Percentiles rank a stretch among this genome's conserved stretches.
phyloP scores from a whole-genome alignment of 2,329 filamentous ascomycete species.

The Aurifilum marmelostoma region DNA sequence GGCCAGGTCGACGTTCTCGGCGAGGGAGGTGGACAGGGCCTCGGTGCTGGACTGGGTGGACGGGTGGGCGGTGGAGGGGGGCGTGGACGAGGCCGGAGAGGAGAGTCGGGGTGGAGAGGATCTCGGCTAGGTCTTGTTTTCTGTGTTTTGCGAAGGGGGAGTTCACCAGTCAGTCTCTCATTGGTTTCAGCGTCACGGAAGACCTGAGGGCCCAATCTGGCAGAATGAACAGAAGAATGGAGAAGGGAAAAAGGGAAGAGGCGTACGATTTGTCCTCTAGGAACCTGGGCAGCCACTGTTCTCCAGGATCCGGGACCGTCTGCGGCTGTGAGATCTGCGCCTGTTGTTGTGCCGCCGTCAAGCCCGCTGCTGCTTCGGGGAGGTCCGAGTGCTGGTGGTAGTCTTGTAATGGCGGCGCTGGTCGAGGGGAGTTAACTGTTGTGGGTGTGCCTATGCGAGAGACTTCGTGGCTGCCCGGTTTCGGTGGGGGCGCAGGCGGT shows the following conservation, averaged over 20 bases:
- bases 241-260: constrained; percentile 26
- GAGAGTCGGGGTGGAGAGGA: constrained; percentile 66
- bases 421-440: constrained; percentile 48
- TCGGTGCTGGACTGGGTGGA: constrained; percentile 69
- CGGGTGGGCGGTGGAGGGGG: constrained; percentile 68
- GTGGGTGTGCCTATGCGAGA: constrained; percentile 69
- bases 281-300: constrained; percentile 77
- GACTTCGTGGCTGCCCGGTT: constrained; percentile 69
- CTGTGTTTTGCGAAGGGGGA: constrained; percentile 45
- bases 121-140: constrained; percentile 75
- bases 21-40: constrained; percentile 66
- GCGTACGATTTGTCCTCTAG: constrained; percentile 81
- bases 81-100: constrained; percentile 76
- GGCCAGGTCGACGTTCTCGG: constrained; percentile 73
- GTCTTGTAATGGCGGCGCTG: constrained; percentile 43
- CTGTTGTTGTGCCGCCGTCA: constrained; percentile 33
- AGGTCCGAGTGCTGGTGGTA: constrained; percentile 35
- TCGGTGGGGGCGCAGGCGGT: constrained; percentile 73
- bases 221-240: neutral
- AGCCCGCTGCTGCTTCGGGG: constrained; percentile 32
- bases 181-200: constrained; percentile 2
- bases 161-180: neutral
- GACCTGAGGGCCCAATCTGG: neutral
- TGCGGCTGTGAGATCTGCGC: constrained; percentile 37
- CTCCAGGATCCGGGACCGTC: constrained; percentile 60